Evolutionary conservation across 2,329 filamentous ascomycete genomes (phyloP), one percentile per base, ranked within the genome.

Genomic region (Geosmithia flava): DNA sequence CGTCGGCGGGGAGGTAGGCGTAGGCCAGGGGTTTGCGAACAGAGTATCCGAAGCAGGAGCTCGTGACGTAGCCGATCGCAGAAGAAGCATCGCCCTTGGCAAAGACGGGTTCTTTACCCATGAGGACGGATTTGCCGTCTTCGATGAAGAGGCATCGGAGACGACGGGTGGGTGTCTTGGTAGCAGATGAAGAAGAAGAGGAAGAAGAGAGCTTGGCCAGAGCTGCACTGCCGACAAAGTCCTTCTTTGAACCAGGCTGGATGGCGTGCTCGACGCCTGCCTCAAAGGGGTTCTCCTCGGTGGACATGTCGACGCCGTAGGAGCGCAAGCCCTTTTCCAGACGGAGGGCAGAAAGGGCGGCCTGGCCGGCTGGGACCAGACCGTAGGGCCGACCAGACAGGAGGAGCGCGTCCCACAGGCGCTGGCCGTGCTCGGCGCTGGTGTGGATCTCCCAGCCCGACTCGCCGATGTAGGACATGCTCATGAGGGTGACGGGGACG

Each of bases 61-160:
- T 81, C 2, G 77, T 81, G 23, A 83, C 66, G 51, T 83, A 83
- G 0, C 80, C 78, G 1, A 64, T 65, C 0, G 69, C 53, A 48
- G 70, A 2, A 69, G 57, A n/a, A n/a, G 11, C 15, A 16, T 6
- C 33, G 11, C 33, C 33, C 33, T 16, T 37, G 33, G 67, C 53
- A 48, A 72, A 80, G 0, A 83, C 75, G 0, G 80, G 79, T 56
- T 83, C 79, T 55, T 81, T 81, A 6, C 78, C 78, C 1, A 83
- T 59, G 0, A 81, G 68, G 52, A 81, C 64, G 0, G 77, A 81
- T 4, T 57, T 60, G 0, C 74, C 72, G 50, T 83, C 76, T 41
- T 81, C 68, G 29, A 82, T 55, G 0, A 70, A 74, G 2, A 83
- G 58, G 48, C 73, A 76, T 1, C 74, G 68, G 4, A 75, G 53